phyloP scores from a whole-genome alignment of 2,329 filamentous ascomycete species.

The Endoconidiophora polonica region DNA sequence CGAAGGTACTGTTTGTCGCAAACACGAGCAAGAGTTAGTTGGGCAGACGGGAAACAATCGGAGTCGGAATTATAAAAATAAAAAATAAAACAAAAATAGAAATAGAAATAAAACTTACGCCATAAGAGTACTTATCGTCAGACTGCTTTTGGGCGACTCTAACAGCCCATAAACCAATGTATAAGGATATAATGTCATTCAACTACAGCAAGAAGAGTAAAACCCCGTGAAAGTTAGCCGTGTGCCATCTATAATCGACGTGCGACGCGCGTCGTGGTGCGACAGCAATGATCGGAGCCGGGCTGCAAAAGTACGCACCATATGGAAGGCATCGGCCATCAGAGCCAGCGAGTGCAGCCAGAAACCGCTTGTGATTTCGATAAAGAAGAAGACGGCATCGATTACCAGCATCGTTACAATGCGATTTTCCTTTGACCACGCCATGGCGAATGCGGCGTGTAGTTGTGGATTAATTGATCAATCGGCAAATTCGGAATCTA shows the following conservation, averaged over 20 bases:
- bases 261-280: not conserved
- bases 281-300: not conserved
- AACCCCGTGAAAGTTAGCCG: no score
- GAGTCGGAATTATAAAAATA: not conserved
- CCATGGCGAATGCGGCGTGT: constrained; percentile 35
- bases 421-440: constrained; percentile 78
- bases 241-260: not conserved
- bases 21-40: no score
- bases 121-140: constrained; percentile 89
- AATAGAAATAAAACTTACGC: constrained; percentile 37
- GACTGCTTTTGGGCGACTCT: constrained; percentile 69
- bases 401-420: constrained; percentile 88
- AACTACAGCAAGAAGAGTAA: constrained; percentile 35
- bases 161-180: constrained; percentile 90
- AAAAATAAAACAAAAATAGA: constrained; percentile 19
- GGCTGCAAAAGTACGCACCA: constrained; percentile 40
- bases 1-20: constrained; percentile 59
- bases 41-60: not conserved
- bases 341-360: constrained; percentile 79
- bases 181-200: constrained; percentile 90
- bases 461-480: not conserved
- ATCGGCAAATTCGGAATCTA: not conserved
- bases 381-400: constrained; percentile 73
- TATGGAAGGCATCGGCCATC: constrained; percentile 95
- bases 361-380: constrained; percentile 77